Conservation (phyloP, 192 early-diverging fungal species). For the Obelidium mucronatum region DNA sequence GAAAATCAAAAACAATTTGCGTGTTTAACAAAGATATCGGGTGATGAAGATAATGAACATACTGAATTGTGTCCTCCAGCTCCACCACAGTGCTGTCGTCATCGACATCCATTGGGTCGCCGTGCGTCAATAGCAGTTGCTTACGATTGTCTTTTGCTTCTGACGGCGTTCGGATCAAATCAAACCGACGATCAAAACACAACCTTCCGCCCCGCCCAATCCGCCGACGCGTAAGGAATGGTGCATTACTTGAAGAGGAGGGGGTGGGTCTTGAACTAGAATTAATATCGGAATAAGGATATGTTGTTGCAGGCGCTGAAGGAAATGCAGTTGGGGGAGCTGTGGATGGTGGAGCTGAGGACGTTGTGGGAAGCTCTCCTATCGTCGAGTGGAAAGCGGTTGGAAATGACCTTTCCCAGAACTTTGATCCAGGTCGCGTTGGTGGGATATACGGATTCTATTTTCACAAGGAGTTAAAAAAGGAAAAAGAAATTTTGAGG, state of each 20-base stretch:
- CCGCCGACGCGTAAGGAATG: conserved; percentile 43
- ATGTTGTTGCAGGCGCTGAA: conserved; percentile 5
- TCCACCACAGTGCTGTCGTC: not conserved
- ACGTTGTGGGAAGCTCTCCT: not conserved
- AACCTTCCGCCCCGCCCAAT: conserved; percentile 82
- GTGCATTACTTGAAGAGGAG: not conserved
- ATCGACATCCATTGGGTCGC: conserved; percentile 13
- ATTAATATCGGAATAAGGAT: too few relatives aligned
- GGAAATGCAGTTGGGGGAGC: not conserved
- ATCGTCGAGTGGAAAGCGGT: not conserved
- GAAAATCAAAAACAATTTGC: not conserved
- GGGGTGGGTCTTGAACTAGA: not conserved
- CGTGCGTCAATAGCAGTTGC: not conserved
- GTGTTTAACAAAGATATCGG: not conserved
- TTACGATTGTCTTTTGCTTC: not conserved
- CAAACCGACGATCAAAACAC: conserved; percentile 71
- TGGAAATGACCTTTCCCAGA: conserved; percentile 2
- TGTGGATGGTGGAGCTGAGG: not conserved
- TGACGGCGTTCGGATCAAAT: conserved; percentile 3
- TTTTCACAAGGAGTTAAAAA: not conserved
- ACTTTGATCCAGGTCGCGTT: not conserved
- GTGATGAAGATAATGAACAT: not conserved
- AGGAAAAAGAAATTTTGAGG: not conserved
- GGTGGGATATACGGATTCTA: conserved; percentile 12
- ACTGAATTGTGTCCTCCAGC: conserved; percentile 34